phyloP scores from a whole-genome alignment of 495 filamentous ascomycete species.

The Echria macrotheca region DNA sequence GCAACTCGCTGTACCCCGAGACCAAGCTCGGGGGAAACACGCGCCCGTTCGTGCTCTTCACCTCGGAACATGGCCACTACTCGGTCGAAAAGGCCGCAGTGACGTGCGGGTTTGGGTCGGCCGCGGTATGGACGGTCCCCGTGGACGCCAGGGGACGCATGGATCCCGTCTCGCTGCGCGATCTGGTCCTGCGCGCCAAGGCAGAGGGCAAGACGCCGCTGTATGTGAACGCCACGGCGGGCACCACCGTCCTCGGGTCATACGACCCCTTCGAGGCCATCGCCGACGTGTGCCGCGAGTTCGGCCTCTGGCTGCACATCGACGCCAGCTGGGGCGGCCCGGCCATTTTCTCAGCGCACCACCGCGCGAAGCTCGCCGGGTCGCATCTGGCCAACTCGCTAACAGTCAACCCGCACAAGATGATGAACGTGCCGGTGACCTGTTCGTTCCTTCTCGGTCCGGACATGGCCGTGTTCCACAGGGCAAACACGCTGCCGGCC shows the following conservation, averaged over 20 bases:
- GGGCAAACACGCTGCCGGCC: slow-evolving; percentile 78
- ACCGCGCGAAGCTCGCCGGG: slow-evolving; percentile 61
- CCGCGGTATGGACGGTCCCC: slow-evolving; percentile 65
- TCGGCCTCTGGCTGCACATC: slow-evolving; percentile 83
- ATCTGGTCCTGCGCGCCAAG: slow-evolving; percentile 52
- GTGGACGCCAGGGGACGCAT: slow-evolving; percentile 70
- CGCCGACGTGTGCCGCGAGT: slow-evolving; percentile 60
- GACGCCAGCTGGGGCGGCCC: slow-evolving; percentile 89
- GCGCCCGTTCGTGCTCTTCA: slow-evolving; percentile 75
- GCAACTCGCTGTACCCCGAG: slow-evolving; percentile 74
- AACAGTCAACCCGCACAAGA: slow-evolving; percentile 91
- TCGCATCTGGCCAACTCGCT: slow-evolving; percentile 70
- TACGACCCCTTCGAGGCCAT: slow-evolving; percentile 78
- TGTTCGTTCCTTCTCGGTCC: slow-evolving; percentile 82
- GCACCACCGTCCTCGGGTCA: slow-evolving; percentile 86
- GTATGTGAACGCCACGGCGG: slow-evolving; percentile 93
- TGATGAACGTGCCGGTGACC: slow-evolving; percentile 85
- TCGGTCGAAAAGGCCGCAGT: slow-evolving; percentile 90
- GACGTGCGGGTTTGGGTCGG: slow-evolving; percentile 74
- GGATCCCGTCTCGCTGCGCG: slow-evolving; percentile 58
- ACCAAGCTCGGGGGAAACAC: slow-evolving; percentile 68
- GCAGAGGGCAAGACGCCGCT: slow-evolving; percentile 70
- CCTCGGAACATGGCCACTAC: slow-evolving; percentile 84
- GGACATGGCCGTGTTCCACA: slow-evolving; percentile 70
- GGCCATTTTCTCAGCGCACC: slow-evolving; percentile 66